phyloP scores from a whole-genome alignment of 2,329 filamentous ascomycete genomes.

The Ceratocystis harringtonii region DNA sequence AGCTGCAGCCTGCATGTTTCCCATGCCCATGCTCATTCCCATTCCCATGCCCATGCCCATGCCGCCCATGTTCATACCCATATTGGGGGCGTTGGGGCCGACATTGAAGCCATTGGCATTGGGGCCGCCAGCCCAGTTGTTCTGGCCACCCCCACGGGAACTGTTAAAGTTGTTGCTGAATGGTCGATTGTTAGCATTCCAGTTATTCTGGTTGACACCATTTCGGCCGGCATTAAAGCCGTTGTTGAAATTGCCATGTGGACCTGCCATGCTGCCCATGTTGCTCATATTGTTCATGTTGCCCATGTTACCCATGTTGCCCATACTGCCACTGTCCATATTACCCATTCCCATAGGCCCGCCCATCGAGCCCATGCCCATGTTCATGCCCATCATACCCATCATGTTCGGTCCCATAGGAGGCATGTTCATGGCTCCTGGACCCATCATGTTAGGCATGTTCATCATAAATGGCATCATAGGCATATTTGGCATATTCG shows the following conservation, averaged over 20 bases:
- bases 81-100: slow-evolving; percentile 16
- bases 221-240: not conserved
- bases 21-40: slow-evolving; percentile 23
- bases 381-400: slow-evolving; percentile 27
- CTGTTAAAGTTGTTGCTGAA: slow-evolving; percentile 21
- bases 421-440: slow-evolving; percentile 22
- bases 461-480: slow-evolving; percentile 29
- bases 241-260: slow-evolving; percentile 21
- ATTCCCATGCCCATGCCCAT: slow-evolving; percentile 24
- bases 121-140: not conserved
- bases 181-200: slow-evolving; percentile 15
- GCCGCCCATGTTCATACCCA: slow-evolving; percentile 19
- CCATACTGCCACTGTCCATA: slow-evolving; percentile 1
- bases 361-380: slow-evolving; percentile 13
- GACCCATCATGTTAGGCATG: slow-evolving; percentile 22
- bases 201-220: slow-evolving; percentile 21
- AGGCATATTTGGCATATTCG: slow-evolving; percentile 23
- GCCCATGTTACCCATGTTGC: slow-evolving; percentile 13
- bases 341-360: slow-evolving; percentile 8
- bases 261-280: slow-evolving; percentile 19
- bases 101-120: slow-evolving; percentile 8
- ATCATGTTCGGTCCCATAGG: slow-evolving; percentile 22
- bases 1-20: slow-evolving; percentile 24
- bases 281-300: no score
- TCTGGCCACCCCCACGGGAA: not conserved